Conservation (phyloP, 2,329 filamentous ascomycete species). For the Talaromyces sp. region DNA sequence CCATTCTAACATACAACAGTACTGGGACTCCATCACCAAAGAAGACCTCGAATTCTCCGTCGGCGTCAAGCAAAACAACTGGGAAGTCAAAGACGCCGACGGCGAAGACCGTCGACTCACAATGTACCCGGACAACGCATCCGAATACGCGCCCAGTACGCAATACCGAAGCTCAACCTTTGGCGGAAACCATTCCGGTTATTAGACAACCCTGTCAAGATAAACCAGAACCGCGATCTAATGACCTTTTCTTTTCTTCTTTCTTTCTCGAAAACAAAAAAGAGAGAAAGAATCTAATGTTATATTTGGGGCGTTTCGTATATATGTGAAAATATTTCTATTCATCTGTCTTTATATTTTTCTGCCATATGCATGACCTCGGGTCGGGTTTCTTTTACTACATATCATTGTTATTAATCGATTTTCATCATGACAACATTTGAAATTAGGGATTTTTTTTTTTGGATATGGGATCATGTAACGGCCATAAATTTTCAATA, state of each 20-base stretch:
- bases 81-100: slow-evolving; percentile 92
- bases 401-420: background rate
- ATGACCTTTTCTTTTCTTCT: background rate
- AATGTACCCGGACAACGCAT: slow-evolving; percentile 58
- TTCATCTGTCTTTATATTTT: background rate
- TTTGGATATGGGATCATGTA: background rate
- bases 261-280: background rate
- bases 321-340: background rate
- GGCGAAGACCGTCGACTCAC: slow-evolving; percentile 74
- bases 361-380: background rate
- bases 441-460: background rate
- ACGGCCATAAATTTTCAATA: background rate
- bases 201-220: background rate
- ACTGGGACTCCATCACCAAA: slow-evolving; percentile 98
- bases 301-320: background rate
- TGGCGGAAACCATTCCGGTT: slow-evolving; percentile 25
- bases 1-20: slow-evolving; percentile 49
- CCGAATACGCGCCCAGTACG: slow-evolving; percentile 42
- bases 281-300: background rate
- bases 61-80: slow-evolving; percentile 90
- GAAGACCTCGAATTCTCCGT: slow-evolving; percentile 98
- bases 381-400: background rate
- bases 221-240: background rate
- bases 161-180: slow-evolving; percentile 37
- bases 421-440: background rate